Base-by-base conservation (phyloP, 768 basidiomycete genomes). In the Pleurotus sapidus region DNA sequence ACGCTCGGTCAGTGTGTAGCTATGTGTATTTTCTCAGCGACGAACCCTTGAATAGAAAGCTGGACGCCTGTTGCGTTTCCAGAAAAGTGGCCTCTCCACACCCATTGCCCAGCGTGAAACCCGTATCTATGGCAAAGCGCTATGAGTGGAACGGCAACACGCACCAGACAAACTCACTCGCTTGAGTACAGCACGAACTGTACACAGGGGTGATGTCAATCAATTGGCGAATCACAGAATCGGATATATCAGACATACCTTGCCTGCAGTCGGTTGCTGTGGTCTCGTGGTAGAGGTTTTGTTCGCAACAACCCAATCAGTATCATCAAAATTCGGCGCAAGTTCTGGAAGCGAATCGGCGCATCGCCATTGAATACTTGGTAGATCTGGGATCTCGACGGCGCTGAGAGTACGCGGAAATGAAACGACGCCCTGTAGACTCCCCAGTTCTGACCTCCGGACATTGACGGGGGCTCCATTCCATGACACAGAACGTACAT, bases 301-400 rank as follows among this genome's bases (percentile, higher is more conserved):
- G 60, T 86, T 77, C 7, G 84, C 87, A 37, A 72, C 56, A 6
- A 76, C 72, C 87, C 86, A 90, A 12, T 65, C 64, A 4, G 74
- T 71, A 64, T 89, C 88, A 53, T 82, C 78, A 63, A 79, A 89
- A n/a, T 59, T 66, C 0, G 61, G 39, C 25, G 66, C 64, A 7
- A 86, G 70, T 71, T 89, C 88, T 0, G 88, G 88, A 38, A 89
- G 66, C 57, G 82, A 83, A 61, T 87, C 77, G 23, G 75, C 73
- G 65, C 81, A 88, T 56, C 69, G 80, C 88, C 88, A 89, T 15
- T 72, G 65, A 11, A 73, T 58, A 3, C 67, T 57, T 3, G 64
- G 65, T 55, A 89, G 65, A 42, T 60, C 68, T 11, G 84, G 83
- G 8, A 72, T 63, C 2, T 56, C 60, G 20, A 77, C 67, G 6